These are phyloP conservation scores for Shiraia sp. DNA, from an alignment of 2,329 filamentous ascomycete genomes.

Conservation along the genomic window DNA sequence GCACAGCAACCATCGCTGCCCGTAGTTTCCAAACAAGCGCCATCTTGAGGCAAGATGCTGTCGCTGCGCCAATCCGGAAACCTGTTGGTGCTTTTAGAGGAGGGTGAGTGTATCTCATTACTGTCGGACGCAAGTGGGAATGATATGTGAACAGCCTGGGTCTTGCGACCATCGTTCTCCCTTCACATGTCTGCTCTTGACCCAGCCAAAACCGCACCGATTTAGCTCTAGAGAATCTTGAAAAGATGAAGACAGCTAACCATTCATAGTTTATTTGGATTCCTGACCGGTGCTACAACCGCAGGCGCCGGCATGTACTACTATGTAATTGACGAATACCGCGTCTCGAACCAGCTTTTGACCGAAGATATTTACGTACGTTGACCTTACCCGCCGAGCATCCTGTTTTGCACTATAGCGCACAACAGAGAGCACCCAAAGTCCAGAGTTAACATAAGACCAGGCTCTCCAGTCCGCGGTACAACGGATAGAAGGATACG, in stretches of 20 bases:
- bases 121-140: not conserved
- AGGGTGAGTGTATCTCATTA: conserved; percentile 58
- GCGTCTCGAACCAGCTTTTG: conserved; percentile 87
- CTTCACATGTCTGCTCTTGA: no score
- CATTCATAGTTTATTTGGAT: conserved; percentile 75
- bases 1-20: conserved; percentile 29
- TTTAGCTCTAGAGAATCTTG: no score
- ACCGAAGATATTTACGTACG: conserved; percentile 95
- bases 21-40: conserved; percentile 49
- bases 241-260: conserved; percentile 2
- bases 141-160: no score
- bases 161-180: no score
- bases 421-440: no score
- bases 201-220: not conserved
- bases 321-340: conserved; percentile 92
- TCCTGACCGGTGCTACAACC: conserved; percentile 80
- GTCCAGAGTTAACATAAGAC: conserved; percentile 20
- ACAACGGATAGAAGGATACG: conserved; percentile 81
- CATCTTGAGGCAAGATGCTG: conserved; percentile 35
- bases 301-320: conserved; percentile 84
- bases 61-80: conserved; percentile 58
- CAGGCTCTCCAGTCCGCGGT: conserved; percentile 84
- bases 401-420: no score
- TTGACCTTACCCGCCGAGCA: conserved; percentile 28
- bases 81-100: conserved; percentile 73